Base-by-base conservation (phyloP, 148 eudicot genomes). In the Vaccinium vitisidaea region DNA sequence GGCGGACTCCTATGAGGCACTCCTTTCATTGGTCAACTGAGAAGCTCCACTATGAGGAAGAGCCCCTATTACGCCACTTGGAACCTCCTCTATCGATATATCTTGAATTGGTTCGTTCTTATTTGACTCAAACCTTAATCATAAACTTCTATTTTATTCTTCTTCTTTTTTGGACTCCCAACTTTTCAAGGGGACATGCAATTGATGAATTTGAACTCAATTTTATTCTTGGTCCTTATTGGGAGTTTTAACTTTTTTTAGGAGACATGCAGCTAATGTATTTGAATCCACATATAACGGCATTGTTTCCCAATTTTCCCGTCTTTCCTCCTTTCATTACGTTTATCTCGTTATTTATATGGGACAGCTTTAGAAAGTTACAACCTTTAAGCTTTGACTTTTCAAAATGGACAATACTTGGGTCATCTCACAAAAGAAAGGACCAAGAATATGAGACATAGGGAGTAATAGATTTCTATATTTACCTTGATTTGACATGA, bases 81-180 rank as follows among this genome's bases (percentile, higher is more conserved):
- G 99, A 97, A 87, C 99, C 99, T 85, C 99, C 99, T 86, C 93
- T 97, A 61, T 97, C 99, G 19, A 94, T 88, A 77, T 97, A 97
- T 87, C 98, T 97, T 85, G 99, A 97, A 89, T 85, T 97, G 98
- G 99, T 97, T 65, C 65, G 90, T 84, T 25, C 53, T 80, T 49
- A 58, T 77, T 46, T n/a, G 58, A 59, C 80, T 48, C 79, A 10
- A 23, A 46, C 43, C 50, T 83, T 13, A 9, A 75, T 52, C 59
- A 75, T 55, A 52, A 39, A 73, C 48, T 52, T 43, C 56, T 80
- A 63, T 61, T 23, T 65, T 65, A 50, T 50, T 5, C 11, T 65
- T n/a, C 25, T 65, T 8, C 11, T 10, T 9, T 65, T 65, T 23
- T 4, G 13, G 71, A 65, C 11, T 65, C 2, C 32, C 30, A n/a